Evolutionary conservation across 371 early-diverging fungal genomes (phyloP).

Genomic region (Encephalitozoon cuniculi): DNA sequence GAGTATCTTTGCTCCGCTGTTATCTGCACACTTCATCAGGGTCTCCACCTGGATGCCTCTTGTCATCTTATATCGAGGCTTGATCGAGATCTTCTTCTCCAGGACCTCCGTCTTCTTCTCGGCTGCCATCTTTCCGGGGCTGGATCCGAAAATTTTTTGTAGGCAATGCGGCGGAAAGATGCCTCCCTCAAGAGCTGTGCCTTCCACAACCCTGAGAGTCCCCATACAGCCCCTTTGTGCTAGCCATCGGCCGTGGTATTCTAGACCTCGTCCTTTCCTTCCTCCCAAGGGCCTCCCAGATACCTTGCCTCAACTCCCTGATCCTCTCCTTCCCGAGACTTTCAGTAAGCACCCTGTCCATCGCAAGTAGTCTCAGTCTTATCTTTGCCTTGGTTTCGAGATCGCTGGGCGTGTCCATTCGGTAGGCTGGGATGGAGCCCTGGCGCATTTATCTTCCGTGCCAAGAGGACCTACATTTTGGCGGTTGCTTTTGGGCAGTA

Average conservation of each 20-base stretch:
- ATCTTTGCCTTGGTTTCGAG: not conserved
- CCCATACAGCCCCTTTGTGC: not conserved
- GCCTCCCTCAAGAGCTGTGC: not conserved
- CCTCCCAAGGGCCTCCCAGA: not conserved
- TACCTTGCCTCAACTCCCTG: not conserved
- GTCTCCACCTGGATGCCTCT: slow-evolving; percentile 98
- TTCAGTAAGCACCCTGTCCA: not conserved
- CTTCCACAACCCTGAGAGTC: no score
- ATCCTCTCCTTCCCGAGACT: not conserved
- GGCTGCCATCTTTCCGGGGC: slow-evolving; percentile 28
- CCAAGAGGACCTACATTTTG: not conserved
- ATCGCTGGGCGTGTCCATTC: not conserved
- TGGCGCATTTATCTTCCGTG: not conserved
- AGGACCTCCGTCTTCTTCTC: slow-evolving; percentile 27
- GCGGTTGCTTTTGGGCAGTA: not conserved
- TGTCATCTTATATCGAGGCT: slow-evolving; percentile 70
- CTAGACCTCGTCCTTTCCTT: not conserved
- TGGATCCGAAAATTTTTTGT: not conserved
- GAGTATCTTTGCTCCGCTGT: slow-evolving; percentile 98
- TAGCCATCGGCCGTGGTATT: not conserved
- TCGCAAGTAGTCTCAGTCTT: not conserved
- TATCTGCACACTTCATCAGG: slow-evolving; percentile 98
- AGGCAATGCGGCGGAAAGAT: not conserved
- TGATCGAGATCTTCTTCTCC: slow-evolving; percentile 37
- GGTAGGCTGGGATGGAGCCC: not conserved